Evolutionary conservation across 371 early-diverging fungal genomes (phyloP).

Genomic region (Mucor circinelloides): DNA sequence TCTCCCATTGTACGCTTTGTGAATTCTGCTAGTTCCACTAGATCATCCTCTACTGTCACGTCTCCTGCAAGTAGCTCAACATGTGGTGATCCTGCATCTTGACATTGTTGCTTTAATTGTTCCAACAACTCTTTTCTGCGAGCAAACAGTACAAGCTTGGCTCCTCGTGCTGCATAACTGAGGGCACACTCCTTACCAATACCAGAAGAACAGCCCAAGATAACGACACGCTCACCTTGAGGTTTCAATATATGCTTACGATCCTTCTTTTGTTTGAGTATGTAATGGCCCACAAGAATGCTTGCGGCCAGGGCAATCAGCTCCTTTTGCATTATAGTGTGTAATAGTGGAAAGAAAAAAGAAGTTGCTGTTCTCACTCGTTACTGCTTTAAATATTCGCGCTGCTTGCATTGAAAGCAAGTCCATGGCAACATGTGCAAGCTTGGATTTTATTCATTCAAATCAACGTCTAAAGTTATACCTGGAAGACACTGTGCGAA

Average conservation of each 20-base stretch:
- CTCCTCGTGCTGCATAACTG: conserved; percentile 72
- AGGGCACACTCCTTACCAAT: conserved; percentile 75
- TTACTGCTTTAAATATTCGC: no score
- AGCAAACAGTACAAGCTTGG: conserved; percentile 70
- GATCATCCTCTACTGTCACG: conserved; percentile 35
- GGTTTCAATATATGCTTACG: conserved; percentile 18
- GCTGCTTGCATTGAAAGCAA: not conserved
- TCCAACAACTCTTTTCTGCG: conserved; percentile 60
- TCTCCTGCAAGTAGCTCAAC: conserved; percentile 33
- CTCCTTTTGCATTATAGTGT: conserved; percentile 10
- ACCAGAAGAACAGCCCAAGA: conserved; percentile 84
- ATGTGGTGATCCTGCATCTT: conserved; percentile 21
- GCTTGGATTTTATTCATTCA: not conserved
- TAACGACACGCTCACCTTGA: conserved; percentile 63
- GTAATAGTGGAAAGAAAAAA: not conserved
- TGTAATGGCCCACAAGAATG: conserved; percentile 7
- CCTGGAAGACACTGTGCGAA: not conserved
- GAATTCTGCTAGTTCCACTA: conserved; percentile 22
- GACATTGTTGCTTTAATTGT: conserved; percentile 53
- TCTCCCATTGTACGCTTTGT: conserved; percentile 35
- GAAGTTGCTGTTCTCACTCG: not conserved
- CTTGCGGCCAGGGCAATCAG: not conserved
- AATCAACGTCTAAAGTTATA: conserved; percentile 3
- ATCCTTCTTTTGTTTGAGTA: not conserved
- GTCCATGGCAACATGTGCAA: no score